These are phyloP conservation scores for Pterula multifida DNA, from an alignment of 1,284 basidiomycete species.

Conservation along the genomic window DNA sequence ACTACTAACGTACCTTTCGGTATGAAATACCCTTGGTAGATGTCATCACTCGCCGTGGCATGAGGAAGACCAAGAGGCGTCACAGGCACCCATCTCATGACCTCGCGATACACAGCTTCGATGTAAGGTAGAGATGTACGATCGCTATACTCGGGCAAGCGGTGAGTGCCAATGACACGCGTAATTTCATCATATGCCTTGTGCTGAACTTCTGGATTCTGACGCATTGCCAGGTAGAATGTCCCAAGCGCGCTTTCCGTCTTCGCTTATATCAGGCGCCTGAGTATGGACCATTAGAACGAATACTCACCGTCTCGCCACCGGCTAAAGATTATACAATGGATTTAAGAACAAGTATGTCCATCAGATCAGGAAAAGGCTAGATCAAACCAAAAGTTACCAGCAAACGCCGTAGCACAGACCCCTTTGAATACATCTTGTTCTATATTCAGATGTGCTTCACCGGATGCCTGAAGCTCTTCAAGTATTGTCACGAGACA, in stretches of 20 bases:
- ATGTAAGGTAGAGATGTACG: conserved; percentile 17
- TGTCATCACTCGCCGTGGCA: conserved; percentile 4
- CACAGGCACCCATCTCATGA: conserved; percentile 19
- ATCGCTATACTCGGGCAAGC: conserved; percentile 17
- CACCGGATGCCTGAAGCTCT: neutral
- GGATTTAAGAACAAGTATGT: neutral
- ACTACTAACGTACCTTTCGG: conserved; percentile 4
- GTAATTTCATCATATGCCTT: conserved; percentile 16
- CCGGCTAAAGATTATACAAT: neutral
- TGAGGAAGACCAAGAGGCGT: conserved; percentile 9
- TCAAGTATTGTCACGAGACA: neutral
- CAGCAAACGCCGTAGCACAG: neutral
- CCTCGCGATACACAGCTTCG: conserved; percentile 19
- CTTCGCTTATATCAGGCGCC: neutral
- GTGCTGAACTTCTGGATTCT: conserved; percentile 12
- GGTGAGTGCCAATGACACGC: conserved; percentile 11
- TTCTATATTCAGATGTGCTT: neutral
- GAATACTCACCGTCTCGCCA: neutral
- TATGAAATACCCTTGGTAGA: conserved; percentile 9
- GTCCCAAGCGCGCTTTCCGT: neutral
- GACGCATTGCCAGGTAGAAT: conserved; percentile 16
- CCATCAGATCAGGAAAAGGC: neutral
- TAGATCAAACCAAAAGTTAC: neutral
- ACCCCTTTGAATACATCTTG: neutral
- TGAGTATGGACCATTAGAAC: neutral